phyloP scores from a whole-genome alignment of 208 protist species.

The Leishmania lainsoni region DNA sequence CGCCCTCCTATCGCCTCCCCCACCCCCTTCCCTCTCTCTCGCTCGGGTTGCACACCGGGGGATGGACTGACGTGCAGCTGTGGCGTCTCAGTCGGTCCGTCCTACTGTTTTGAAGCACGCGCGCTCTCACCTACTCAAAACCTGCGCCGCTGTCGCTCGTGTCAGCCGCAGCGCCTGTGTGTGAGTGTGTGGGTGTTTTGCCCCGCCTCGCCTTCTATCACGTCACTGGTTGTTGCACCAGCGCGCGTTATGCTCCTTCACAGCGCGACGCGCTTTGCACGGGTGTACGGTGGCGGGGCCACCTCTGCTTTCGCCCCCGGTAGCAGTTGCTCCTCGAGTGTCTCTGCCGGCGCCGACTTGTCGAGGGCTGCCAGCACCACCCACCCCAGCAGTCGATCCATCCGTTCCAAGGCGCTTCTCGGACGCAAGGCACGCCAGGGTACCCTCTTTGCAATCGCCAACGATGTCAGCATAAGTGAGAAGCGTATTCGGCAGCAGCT shows the following conservation, averaged over 20 bases:
- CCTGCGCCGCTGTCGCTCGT: neutral
- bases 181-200: too few relatives aligned
- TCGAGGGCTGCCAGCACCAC: neutral
- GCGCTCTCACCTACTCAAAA: neutral
- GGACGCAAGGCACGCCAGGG: constrained; percentile 67
- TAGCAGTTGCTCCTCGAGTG: constrained; percentile 21
- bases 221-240: neutral
- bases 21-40: neutral
- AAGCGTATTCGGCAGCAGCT: constrained; percentile 75
- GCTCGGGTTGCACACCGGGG: neutral
- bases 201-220: neutral
- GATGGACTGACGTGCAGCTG: neutral
- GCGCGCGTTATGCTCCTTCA: constrained; percentile 7
- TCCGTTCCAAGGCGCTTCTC: constrained; percentile 36
- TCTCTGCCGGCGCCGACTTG: constrained; percentile 3
- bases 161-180: neutral
- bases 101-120: neutral
- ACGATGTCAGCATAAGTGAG: constrained; percentile 69
- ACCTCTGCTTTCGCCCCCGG: constrained; percentile 35
- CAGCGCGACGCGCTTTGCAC: constrained; percentile 34
- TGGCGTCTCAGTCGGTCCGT: neutral
- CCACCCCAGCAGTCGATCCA: constrained; percentile 9
- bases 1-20: neutral
- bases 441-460: constrained; percentile 75
- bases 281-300: constrained; percentile 66